Conservation (phyloP, 148 eudicot species). For the Amaranthus cruentus region DNA sequence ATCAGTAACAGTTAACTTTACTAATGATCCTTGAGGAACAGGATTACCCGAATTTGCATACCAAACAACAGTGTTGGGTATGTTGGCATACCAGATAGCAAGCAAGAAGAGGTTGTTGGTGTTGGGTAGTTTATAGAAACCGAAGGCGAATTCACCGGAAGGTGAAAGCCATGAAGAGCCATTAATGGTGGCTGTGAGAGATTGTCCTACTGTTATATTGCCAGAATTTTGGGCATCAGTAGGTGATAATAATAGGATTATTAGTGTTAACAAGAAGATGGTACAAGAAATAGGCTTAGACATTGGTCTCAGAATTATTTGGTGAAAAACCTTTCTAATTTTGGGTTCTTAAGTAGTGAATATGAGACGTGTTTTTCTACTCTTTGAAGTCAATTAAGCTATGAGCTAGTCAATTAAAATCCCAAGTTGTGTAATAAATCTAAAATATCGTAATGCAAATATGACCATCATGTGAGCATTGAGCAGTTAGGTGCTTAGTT, state of each 20-base stretch:
- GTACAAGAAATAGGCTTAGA: slow-evolving; percentile 3
- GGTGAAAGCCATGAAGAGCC: slow-evolving; percentile 44
- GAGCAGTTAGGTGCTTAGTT: too few relatives aligned
- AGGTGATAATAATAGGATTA: slow-evolving; percentile 6
- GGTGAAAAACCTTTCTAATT: too few relatives aligned
- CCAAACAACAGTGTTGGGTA: slow-evolving; percentile 51
- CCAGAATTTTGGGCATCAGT: slow-evolving; percentile 26
- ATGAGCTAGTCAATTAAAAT: too few relatives aligned
- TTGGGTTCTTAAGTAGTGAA: too few relatives aligned
- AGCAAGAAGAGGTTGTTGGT: slow-evolving; percentile 33
- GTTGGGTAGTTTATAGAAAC: slow-evolving; percentile 30
- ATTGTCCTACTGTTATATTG: slow-evolving; percentile 24
- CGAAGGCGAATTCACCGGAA: slow-evolving; percentile 40
- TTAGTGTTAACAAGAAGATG: slow-evolving; percentile 10
- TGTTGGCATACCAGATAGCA: slow-evolving; percentile 50
- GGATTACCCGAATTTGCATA: slow-evolving; percentile 30
- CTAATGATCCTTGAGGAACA: slow-evolving; percentile 33
- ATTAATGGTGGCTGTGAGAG: slow-evolving; percentile 25
- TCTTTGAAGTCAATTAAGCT: too few relatives aligned
- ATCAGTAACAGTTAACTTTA: slow-evolving; percentile 23
- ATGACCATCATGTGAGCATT: too few relatives aligned
- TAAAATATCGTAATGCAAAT: slow-evolving; percentile 7
- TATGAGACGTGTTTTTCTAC: too few relatives aligned
- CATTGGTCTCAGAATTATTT: slow-evolving; percentile 1
- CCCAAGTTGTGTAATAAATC: too few relatives aligned